Evolutionary conservation across 495 filamentous ascomycete genomes (phyloP), one percentile per base, ranked within the genome.

Genomic region (Aspergillus biplanus): DNA sequence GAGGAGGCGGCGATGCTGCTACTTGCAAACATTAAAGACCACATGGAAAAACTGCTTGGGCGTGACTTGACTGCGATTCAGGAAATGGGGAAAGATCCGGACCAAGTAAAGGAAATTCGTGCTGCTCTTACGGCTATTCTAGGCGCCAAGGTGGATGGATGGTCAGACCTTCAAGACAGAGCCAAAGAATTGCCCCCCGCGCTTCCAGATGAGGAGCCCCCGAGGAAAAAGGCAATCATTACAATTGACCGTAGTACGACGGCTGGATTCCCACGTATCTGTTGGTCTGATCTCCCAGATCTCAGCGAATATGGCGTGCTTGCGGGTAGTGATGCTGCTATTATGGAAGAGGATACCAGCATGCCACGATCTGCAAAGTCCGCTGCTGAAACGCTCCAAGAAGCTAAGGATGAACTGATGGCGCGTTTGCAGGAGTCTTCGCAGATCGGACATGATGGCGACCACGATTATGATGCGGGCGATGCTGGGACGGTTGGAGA

Each of bases 371-470:
- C 80, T 32, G 75, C 81, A n/a, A 77, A 83, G 50, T 84, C 82
- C 11, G 83, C 83, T 11, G 82, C 82, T 13, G 76, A 81, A 46
- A 84, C 80, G 4, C 70, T 86, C 35, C 81, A 84, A 65, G 78
- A 79, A 56, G 83, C 83, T 12, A 86, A 86, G 61, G 80, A 85
- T 71, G 77, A 90, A 76, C 65, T 89, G 46, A 84, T 85, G 82
- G 80, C 80, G 47, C 77, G 83, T 16, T 68, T 85, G 9, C 81
- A 83, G 50, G 81, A 85, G 49, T 64, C 80, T 15, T 81, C 82
- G 2, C 77, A 82, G 34, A 75, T 80, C 5, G 67, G 73, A 12
- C 78, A 72, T 2, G 78, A 74, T 21, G 79, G 73, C 12, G 79
- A 79, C 6, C 75, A 76, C 16, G 75, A 80, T 18, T 82, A 80